Base-by-base conservation (phyloP, 2,329 filamentous ascomycete species). In the Diaporthe sp. region DNA sequence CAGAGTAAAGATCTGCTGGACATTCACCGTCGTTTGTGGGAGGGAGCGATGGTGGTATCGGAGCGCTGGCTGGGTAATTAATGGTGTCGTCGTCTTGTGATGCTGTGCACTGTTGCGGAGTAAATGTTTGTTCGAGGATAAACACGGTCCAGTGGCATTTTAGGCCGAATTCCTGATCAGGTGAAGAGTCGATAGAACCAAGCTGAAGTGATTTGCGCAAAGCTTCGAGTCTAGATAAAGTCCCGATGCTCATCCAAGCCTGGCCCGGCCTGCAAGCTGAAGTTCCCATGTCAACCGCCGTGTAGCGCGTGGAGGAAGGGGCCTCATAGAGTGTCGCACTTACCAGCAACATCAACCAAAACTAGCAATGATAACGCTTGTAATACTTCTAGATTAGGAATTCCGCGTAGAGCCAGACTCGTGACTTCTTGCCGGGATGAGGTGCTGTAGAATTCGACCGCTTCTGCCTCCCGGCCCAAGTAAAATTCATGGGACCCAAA, bases 191-290 rank as follows among this genome's bases (percentile, higher is more conserved):
- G 51, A 30, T 15, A n/a, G 13, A 19, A 13, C 25, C 51, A 27
- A 3, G 15, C 8, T 30, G 25, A 1, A 55, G 25, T 30, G 17
- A 17, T 55, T 30, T 55, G 15, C 51, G 51, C 51, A 55, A 19
- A 9, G 51, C 13, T 8, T 55, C 51, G 51, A 55, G 51, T 32
- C 51, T 27, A 9, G 51, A 55, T 30, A 55, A 9, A 55, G 51
- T 55, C 51, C 51, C 51, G 13, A 55, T 55, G 51, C 51, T 55
- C 51, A 55, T 55, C 51, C 51, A 55, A 55, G 51, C 51, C 25
- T 32, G 51, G 25, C 51, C 25, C 6, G 51, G 51, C 51, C 27
- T 55, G 27, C 51, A 55, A 30, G 51, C 51, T 55, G 51, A 19
- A 9, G 51, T 30, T 5, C 13, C 27, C 25, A 17, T 55, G 51